These are phyloP conservation scores for Chaetoceros tenuissimus DNA, from an alignment of 108 stramenopile species.

Conservation along the genomic window DNA sequence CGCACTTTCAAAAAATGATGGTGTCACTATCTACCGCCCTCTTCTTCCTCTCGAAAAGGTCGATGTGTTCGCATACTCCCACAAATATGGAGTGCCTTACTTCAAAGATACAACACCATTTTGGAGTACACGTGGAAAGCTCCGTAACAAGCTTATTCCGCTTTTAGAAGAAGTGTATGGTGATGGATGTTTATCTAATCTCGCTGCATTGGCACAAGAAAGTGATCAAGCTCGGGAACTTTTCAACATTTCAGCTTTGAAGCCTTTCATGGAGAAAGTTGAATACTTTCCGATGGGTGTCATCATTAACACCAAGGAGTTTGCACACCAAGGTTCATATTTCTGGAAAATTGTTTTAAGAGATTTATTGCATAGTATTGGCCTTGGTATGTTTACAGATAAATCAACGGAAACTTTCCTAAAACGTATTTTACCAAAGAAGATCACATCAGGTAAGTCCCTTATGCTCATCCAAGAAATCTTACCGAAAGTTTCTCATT, in stretches of 20 bases:
- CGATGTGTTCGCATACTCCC: slow-evolving; percentile 84
- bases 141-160: slow-evolving; percentile 87
- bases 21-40: slow-evolving; percentile 84
- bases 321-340: slow-evolving; percentile 48
- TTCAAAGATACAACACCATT: slow-evolving; percentile 91
- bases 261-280: slow-evolving; percentile 53
- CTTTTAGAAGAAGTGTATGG: slow-evolving; percentile 93
- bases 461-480: background rate
- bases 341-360: slow-evolving; percentile 86
- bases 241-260: slow-evolving; percentile 41
- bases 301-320: slow-evolving; percentile 44
- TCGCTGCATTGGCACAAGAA: slow-evolving; percentile 69
- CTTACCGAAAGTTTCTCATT: background rate
- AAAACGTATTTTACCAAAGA: slow-evolving; percentile 13
- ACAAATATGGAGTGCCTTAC: slow-evolving; percentile 89
- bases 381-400: slow-evolving; percentile 80
- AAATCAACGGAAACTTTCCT: slow-evolving; percentile 66
- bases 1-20: slow-evolving; percentile 71
- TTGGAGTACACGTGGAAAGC: slow-evolving; percentile 95
- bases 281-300: slow-evolving; percentile 64
- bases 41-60: slow-evolving; percentile 72
- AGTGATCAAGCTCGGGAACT: slow-evolving; percentile 73
- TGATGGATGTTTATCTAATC: slow-evolving; percentile 77
- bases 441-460: background rate
- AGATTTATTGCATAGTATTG: slow-evolving; percentile 61